Evolutionary conservation across 2,329 filamentous ascomycete species (phyloP).

Genomic region (Xylaria sp.): DNA sequence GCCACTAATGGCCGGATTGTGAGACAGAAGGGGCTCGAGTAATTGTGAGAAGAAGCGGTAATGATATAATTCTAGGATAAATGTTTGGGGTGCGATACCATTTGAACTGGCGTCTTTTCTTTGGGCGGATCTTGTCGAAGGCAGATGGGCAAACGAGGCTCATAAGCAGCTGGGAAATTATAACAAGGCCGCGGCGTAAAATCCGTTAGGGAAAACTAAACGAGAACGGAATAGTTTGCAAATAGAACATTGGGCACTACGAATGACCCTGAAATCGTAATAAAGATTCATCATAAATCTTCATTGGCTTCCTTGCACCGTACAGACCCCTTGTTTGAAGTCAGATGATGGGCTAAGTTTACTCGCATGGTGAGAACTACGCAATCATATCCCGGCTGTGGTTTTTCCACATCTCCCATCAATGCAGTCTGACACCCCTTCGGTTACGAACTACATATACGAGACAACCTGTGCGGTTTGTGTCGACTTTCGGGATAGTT

Average conservation of each 20-base stretch:
- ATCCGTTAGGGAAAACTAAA: not conserved
- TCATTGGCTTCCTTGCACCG: not conserved
- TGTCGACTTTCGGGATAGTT: slow-evolving; percentile 8
- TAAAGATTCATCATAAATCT: not conserved
- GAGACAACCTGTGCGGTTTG: not conserved
- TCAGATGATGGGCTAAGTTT: not conserved
- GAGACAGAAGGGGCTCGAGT: not conserved
- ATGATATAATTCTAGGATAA: slow-evolving; percentile 1
- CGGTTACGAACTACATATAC: not conserved
- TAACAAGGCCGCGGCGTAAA: not conserved
- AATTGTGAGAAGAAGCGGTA: not conserved
- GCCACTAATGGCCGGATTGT: not conserved
- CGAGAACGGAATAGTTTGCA: not conserved
- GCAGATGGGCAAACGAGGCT: not conserved
- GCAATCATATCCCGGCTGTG: not conserved
- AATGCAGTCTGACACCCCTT: not conserved
- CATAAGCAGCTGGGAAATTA: not conserved
- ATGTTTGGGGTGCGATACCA: not conserved
- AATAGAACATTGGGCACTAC: not conserved
- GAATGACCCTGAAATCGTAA: slow-evolving; percentile 8
- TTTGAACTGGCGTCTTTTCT: not conserved
- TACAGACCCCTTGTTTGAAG: not conserved
- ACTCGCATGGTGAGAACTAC: not conserved
- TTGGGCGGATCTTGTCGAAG: not conserved
- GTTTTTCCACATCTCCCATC: not conserved